phyloP scores from a whole-genome alignment of 2,329 filamentous ascomycete genomes.

The Ceratocystis lukuohia region DNA sequence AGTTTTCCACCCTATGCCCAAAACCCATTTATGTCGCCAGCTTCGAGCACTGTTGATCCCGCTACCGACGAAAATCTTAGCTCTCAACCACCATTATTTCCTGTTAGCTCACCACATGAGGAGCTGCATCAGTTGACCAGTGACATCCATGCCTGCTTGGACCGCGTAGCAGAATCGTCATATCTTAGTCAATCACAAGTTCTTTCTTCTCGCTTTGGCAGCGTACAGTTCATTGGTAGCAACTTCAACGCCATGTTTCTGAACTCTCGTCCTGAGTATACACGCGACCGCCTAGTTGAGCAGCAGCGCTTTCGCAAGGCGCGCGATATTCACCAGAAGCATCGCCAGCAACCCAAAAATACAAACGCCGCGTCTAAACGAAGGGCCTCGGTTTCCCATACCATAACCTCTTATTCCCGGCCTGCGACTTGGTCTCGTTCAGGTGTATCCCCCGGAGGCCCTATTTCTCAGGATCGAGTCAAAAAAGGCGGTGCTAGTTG shows the following conservation, averaged over 20 bases:
- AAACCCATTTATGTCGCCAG: constrained; percentile 15
- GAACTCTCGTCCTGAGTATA: constrained; percentile 4
- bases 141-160: constrained; percentile 14
- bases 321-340: constrained; percentile 1
- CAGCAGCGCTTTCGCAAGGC: constrained; percentile 10
- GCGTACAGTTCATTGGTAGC: constrained; percentile 11
- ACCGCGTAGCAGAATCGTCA: constrained; percentile 5
- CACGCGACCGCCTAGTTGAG: constrained; percentile 7
- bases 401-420: background rate
- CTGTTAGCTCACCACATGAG: background rate
- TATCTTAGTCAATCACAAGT: constrained; percentile 10
- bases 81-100: constrained; percentile 4
- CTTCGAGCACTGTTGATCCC: constrained; percentile 14
- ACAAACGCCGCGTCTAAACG: background rate
- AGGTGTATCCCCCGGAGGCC: background rate
- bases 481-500: constrained; percentile 4
- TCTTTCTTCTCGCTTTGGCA: background rate
- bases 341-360: background rate
- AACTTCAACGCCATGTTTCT: constrained; percentile 14
- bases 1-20: background rate
- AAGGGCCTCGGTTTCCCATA: background rate
- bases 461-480: constrained; percentile 1
- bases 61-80: constrained; percentile 6
- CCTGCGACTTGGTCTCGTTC: background rate
- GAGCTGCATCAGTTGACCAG: background rate